Conservation (phyloP, 768 basidiomycete genomes). For the Boletus eberwhitei region DNA sequence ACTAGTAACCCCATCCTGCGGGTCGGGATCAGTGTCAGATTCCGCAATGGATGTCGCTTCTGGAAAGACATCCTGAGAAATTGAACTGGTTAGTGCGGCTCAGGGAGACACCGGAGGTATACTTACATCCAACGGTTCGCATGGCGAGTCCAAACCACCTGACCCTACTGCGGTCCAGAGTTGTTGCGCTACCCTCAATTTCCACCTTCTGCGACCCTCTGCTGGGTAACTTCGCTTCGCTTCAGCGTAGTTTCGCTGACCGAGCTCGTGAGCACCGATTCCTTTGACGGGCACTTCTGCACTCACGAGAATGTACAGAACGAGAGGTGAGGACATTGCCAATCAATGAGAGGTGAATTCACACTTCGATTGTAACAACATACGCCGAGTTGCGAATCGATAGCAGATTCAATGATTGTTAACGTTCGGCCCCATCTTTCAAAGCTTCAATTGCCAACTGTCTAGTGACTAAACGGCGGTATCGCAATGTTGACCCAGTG, state of each 20-base stretch:
- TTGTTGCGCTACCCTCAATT: conserved; percentile 48
- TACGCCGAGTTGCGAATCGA: not conserved
- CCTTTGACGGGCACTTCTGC: not conserved
- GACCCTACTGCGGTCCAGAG: conserved; percentile 40
- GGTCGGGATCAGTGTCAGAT: conserved; percentile 46
- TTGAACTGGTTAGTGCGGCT: not conserved
- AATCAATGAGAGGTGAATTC: not conserved
- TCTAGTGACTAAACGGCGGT: not conserved
- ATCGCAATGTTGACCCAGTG: not conserved
- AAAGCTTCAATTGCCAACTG: not conserved
- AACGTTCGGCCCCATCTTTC: not conserved
- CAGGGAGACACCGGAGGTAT: not conserved
- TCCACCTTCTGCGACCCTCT: conserved; percentile 57
- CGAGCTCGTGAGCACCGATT: conserved; percentile 4
- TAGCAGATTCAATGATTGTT: not conserved
- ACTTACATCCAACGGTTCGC: conserved; percentile 7
- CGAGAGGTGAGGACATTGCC: conserved; percentile 21
- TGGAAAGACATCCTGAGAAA: conserved; percentile 14
- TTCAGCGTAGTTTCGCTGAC: conserved; percentile 41
- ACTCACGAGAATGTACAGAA: conserved; percentile 22
- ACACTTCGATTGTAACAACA: not conserved
- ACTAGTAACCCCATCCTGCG: conserved; percentile 44
- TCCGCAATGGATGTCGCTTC: conserved; percentile 21
- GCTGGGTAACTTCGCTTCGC: conserved; percentile 44
- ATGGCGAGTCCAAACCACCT: conserved; percentile 15